phyloP scores from a whole-genome alignment of 2,329 filamentous ascomycete species.

The Hymenoscyphus albidus region DNA sequence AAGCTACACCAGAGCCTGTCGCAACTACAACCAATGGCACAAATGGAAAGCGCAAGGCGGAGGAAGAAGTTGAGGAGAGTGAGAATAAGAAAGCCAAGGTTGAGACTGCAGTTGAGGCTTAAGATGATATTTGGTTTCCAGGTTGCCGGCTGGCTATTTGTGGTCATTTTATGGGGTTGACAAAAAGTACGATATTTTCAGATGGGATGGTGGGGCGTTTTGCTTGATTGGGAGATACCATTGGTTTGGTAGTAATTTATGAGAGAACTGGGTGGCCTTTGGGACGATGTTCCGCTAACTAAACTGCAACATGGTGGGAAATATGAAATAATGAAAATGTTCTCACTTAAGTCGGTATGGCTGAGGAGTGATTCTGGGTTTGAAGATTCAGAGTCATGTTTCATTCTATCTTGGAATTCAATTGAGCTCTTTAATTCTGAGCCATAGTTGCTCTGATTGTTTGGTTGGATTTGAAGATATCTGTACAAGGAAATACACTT shows the following conservation, averaged over 20 bases:
- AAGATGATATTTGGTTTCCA: not conserved
- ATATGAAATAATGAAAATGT: not conserved
- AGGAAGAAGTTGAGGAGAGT: conserved; percentile 34
- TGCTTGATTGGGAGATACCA: not conserved
- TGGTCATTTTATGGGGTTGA: not conserved
- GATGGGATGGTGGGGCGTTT: not conserved
- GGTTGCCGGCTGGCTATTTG: not conserved
- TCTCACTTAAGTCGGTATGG: not conserved
- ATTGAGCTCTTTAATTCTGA: too few species aligned
- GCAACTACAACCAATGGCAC: conserved; percentile 25
- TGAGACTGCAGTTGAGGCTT: conserved; percentile 10
- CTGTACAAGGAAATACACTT: too few species aligned
- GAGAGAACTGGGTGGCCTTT: not conserved
- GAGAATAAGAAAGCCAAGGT: conserved; percentile 35
- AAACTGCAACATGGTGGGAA: not conserved
- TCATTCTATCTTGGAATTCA: too few species aligned
- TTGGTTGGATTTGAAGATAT: too few species aligned
- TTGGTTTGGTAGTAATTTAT: conserved; percentile 3
- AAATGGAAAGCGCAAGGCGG: conserved; percentile 53
- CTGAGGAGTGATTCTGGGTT: not conserved
- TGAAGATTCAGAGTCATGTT: not conserved
- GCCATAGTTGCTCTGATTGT: too few species aligned
- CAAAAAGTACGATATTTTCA: conserved; percentile 1
- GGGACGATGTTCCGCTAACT: not conserved
- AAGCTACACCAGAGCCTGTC: conserved; percentile 29